Evolutionary conservation across 345 rosid species (phyloP).

Genomic region (Lumnitzera littorea): DNA sequence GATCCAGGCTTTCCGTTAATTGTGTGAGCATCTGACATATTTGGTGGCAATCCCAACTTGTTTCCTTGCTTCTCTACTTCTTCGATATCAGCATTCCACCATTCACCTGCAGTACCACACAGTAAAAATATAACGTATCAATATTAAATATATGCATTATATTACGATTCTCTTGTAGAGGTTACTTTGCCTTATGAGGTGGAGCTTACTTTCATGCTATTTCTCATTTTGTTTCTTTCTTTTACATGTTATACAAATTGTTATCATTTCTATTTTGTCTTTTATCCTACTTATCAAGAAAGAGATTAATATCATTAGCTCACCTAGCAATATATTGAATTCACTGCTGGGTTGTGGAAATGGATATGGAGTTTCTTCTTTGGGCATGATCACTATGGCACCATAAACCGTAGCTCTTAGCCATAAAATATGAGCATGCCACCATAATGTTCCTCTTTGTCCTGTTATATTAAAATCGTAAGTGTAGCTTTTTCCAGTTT

Average conservation of each 20-base stretch:
- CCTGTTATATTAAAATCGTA: slow-evolving; percentile 52
- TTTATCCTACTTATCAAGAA: too few relatives aligned
- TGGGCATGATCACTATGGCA: slow-evolving; percentile 49
- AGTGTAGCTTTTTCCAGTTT: slow-evolving; percentile 40
- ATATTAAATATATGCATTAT: too few relatives aligned
- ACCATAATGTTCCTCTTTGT: slow-evolving; percentile 66
- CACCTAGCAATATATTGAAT: slow-evolving; percentile 34
- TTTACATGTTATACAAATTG: too few relatives aligned
- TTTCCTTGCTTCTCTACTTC: slow-evolving; percentile 37
- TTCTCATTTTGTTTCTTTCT: too few relatives aligned
- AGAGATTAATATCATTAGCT: neutral
- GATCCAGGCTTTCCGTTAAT: slow-evolving; percentile 68
- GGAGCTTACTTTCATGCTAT: too few relatives aligned
- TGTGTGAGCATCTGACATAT: slow-evolving; percentile 59
- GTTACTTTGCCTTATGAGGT: too few relatives aligned
- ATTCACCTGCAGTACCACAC: slow-evolving; percentile 31
- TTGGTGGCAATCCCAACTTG: slow-evolving; percentile 46
- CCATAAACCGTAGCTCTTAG: slow-evolving; percentile 61
- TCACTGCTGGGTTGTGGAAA: slow-evolving; percentile 44
- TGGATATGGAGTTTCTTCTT: slow-evolving; percentile 36
- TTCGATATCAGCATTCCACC: slow-evolving; percentile 62
- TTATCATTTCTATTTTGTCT: too few relatives aligned
- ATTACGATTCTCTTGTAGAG: too few relatives aligned
- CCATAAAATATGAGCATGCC: slow-evolving; percentile 67
- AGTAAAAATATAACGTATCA: too few relatives aligned